phyloP scores from a whole-genome alignment of 2,329 filamentous ascomycete genomes.

The Colletotrichum zoysiae region DNA sequence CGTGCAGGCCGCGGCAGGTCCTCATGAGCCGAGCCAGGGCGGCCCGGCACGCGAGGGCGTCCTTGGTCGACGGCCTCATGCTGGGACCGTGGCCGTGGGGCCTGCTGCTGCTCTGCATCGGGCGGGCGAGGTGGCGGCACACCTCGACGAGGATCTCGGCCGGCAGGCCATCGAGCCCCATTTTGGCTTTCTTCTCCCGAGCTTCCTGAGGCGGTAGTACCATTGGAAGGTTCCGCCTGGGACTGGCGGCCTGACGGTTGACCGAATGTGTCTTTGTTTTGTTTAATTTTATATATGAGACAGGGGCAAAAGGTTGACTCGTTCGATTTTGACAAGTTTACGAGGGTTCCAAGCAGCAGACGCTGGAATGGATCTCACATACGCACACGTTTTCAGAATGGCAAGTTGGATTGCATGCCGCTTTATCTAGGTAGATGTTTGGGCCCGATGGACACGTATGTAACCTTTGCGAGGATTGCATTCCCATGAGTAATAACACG shows the following conservation, averaged over 20 bases:
- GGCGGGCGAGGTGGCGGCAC: conserved; percentile 1
- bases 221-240: background rate
- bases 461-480: background rate
- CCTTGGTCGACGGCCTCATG: background rate
- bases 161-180: background rate
- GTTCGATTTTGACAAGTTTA: background rate
- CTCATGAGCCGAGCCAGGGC: conserved; percentile 20
- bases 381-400: background rate
- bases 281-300: too few relatives aligned
- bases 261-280: background rate
- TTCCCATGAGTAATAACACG: too few relatives aligned
- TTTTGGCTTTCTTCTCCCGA: background rate
- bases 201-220: background rate
- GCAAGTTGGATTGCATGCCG: background rate
- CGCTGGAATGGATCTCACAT: background rate
- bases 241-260: background rate
- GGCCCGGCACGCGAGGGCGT: conserved; percentile 1
- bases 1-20: conserved; percentile 22
- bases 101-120: background rate
- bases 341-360: background rate
- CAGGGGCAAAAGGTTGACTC: background rate
- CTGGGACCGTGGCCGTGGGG: background rate
- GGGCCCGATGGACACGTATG: background rate
- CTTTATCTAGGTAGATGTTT: background rate
- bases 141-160: conserved; percentile 20